These are phyloP conservation scores for Pneumocystis jirovecii DNA, from an alignment of 1,139 yeast species.

Conservation along the genomic window DNA sequence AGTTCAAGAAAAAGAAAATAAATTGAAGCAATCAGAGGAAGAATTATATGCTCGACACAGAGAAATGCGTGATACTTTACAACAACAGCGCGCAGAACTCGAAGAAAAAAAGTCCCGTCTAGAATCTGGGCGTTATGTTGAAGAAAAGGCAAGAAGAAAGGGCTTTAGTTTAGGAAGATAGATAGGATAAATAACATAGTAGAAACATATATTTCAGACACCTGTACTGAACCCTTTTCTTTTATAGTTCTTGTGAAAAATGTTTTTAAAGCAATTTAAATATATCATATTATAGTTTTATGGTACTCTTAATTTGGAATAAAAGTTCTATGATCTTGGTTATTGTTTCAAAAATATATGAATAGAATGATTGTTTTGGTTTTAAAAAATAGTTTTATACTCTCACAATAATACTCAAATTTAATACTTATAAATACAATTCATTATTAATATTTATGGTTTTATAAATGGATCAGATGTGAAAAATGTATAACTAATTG, in stretches of 20 bases:
- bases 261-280: not conserved
- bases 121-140: slow-evolving; percentile 46
- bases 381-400: not conserved
- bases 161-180: slow-evolving; percentile 10
- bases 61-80: slow-evolving; percentile 89
- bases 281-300: not conserved
- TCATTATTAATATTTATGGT: not conserved
- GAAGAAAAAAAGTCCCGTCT: slow-evolving; percentile 82
- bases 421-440: not conserved
- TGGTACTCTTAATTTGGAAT: not conserved
- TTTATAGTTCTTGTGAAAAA: not conserved
- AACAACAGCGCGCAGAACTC: slow-evolving; percentile 72
- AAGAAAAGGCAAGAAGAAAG: slow-evolving; percentile 42
- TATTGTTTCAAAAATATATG: not conserved
- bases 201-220: not conserved
- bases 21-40: slow-evolving; percentile 91
- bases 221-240: not conserved
- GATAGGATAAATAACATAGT: not conserved
- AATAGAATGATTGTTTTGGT: not conserved
- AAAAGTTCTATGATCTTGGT: not conserved
- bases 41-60: slow-evolving; percentile 90
- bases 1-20: slow-evolving; percentile 92
- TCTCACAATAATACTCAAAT: not conserved
- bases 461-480: not conserved
- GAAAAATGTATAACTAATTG: not conserved